Conservation (phyloP, 2,329 filamentous ascomycete species). For the Niveomyces coronatus region DNA sequence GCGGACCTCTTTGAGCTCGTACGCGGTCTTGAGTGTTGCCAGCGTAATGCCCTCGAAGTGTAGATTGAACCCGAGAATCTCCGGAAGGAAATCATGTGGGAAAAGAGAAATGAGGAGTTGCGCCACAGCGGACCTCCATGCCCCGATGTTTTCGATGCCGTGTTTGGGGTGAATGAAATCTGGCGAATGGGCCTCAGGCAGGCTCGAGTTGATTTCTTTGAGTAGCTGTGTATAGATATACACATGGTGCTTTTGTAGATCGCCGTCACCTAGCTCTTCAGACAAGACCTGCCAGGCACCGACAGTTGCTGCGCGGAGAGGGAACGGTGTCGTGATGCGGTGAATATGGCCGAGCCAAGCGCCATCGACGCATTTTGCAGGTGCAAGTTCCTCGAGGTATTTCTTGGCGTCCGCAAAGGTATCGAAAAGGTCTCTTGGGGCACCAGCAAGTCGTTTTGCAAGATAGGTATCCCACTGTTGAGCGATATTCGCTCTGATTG, state of each 20-base stretch:
- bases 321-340: background rate
- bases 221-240: constrained; percentile 1
- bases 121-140: constrained; percentile 32
- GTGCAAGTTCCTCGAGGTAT: background rate
- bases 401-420: background rate
- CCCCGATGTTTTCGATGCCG: background rate
- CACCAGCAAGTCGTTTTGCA: background rate
- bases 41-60: constrained; percentile 32
- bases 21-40: constrained; percentile 13
- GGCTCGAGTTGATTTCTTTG: background rate
- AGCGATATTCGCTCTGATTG: no score
- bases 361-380: constrained; percentile 5
- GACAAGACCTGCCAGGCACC: constrained; percentile 1
- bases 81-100: constrained; percentile 35
- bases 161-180: background rate
- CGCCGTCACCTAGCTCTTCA: constrained; percentile 2
- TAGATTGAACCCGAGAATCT: constrained; percentile 39
- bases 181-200: background rate
- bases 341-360: constrained; percentile 4
- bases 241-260: background rate
- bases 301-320: background rate
- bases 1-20: constrained; percentile 31
- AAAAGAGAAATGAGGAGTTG: constrained; percentile 35
- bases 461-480: background rate
- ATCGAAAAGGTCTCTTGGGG: constrained; percentile 5